phyloP scores from a whole-genome alignment of 106 monocot species.

The Acorus calamus region DNA sequence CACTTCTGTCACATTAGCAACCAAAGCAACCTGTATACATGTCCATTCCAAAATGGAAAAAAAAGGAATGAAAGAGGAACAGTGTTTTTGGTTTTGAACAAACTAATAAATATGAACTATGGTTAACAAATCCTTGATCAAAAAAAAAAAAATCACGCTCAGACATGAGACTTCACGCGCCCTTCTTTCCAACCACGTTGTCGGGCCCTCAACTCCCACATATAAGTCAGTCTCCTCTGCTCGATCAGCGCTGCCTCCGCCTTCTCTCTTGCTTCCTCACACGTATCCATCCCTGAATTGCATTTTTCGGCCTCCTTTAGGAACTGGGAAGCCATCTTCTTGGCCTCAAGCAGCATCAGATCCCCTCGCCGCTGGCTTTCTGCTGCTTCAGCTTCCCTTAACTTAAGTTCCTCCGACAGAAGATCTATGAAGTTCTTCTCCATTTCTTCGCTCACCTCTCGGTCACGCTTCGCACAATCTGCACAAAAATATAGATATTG shows the following conservation, averaged over 20 bases:
- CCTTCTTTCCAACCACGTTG: constrained; percentile 63
- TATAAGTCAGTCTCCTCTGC: constrained; percentile 50
- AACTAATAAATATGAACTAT: no score
- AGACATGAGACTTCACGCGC: constrained; percentile 17
- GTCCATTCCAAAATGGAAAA: no score
- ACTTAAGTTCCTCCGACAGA: constrained; percentile 71
- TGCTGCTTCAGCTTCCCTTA: constrained; percentile 60
- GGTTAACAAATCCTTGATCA: no score
- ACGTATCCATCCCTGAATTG: constrained; percentile 93
- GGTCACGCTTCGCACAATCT: constrained; percentile 80
- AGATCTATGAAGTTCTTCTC: constrained; percentile 80
- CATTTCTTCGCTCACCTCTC: constrained; percentile 79
- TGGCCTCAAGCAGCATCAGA: constrained; percentile 65
- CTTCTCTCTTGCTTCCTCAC: constrained; percentile 82
- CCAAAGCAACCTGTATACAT: no score
- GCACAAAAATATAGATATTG: neutral
- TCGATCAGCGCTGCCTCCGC: constrained; percentile 41
- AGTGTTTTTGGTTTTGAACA: no score
- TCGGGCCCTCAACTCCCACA: constrained; percentile 78
- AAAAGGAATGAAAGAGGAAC: no score
- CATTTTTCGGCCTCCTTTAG: constrained; percentile 97
- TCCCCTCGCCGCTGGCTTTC: constrained; percentile 57
- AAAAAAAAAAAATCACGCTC: neutral
- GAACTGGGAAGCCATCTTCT: constrained; percentile 82
- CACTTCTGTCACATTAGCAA: no score